Conservation (phyloP, 257 asterid species). For the Solanum sejunctum region DNA sequence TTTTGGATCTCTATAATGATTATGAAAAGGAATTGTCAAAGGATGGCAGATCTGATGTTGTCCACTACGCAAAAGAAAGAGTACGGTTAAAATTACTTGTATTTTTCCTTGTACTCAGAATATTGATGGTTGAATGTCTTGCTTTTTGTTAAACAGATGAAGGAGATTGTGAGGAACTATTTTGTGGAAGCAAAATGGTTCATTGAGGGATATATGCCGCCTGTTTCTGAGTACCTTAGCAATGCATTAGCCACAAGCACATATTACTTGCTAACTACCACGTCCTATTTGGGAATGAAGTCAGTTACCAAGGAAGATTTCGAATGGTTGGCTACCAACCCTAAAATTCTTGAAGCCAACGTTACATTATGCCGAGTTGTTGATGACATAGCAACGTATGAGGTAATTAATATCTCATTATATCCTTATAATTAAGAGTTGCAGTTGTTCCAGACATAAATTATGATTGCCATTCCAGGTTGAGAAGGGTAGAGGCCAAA, state of each 20-base stretch:
- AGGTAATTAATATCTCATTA: neutral
- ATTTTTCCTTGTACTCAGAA: neutral
- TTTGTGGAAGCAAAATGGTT: neutral
- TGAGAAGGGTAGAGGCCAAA: slow-evolving; percentile 40
- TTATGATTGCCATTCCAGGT: neutral
- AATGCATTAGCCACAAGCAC: neutral
- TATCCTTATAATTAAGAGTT: neutral
- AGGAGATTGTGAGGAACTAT: neutral
- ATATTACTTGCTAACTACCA: slow-evolving; percentile 8
- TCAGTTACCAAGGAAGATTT: neutral
- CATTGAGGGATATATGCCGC: slow-evolving; percentile 17
- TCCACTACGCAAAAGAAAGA: neutral
- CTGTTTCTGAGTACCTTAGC: neutral
- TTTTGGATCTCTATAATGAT: neutral
- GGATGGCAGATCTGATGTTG: neutral
- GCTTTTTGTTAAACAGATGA: neutral
- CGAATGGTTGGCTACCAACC: neutral
- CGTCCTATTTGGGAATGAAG: slow-evolving; percentile 24
- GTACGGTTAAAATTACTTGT: neutral
- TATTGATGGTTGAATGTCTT: slow-evolving; percentile 5
- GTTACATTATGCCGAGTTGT: neutral
- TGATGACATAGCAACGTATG: neutral
- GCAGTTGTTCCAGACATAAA: neutral
- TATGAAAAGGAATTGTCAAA: neutral
- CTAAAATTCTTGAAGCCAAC: neutral